Conservation (phyloP, 2,329 filamentous ascomycete species). For the Colletotrichum magnum region DNA sequence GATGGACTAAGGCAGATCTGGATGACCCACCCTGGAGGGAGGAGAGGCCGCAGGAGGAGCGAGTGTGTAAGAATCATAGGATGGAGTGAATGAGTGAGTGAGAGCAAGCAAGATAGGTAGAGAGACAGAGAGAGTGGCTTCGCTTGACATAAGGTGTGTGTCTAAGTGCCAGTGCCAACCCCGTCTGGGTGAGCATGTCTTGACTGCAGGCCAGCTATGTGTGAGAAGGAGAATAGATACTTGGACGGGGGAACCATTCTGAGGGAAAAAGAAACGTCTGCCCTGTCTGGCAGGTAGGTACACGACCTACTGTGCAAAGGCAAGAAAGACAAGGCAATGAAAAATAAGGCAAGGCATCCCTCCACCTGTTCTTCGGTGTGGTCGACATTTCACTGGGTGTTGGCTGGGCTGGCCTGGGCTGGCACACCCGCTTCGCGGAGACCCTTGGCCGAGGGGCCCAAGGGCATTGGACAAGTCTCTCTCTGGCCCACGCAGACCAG, state of each 20-base stretch:
- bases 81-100: conserved; percentile 9
- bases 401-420: conserved; percentile 15
- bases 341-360: conserved; percentile 42
- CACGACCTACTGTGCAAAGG: background rate
- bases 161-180: conserved; percentile 26
- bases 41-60: background rate
- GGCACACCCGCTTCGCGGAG: conserved; percentile 27
- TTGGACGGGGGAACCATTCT: conserved; percentile 6
- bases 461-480: conserved; percentile 33
- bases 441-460: conserved; percentile 33
- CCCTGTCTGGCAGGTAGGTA: conserved; percentile 1
- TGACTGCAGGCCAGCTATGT: conserved; percentile 7
- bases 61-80: background rate
- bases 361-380: conserved; percentile 52
- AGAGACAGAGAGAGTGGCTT: conserved; percentile 20
- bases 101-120: background rate
- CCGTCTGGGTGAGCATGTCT: conserved; percentile 19
- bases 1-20: conserved; percentile 17
- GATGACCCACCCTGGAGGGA: conserved; percentile 26
- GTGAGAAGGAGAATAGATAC: conserved; percentile 24
- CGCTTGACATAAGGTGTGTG: conserved; percentile 29
- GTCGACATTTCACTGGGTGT: conserved; percentile 21
- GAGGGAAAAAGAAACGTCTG: background rate
- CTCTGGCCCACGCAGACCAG: conserved; percentile 14
- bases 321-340: conserved; percentile 41